Evolutionary conservation across 352 stramenopile species (phyloP).

Genomic region (Phytopythium montanum): DNA sequence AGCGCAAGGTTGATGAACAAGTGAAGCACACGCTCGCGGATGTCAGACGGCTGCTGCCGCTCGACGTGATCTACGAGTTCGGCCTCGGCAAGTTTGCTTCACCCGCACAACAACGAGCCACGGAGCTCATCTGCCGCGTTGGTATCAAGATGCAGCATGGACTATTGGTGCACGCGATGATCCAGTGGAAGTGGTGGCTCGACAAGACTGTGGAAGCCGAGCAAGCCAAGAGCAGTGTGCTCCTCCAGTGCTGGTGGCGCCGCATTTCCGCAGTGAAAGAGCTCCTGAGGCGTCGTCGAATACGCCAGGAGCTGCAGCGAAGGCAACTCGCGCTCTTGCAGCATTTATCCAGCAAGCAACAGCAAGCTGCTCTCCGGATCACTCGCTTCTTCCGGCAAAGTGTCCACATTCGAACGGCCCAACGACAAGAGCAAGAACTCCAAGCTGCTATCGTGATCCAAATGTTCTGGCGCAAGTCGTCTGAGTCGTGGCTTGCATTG

Average conservation of each 20-base stretch:
- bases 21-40: slow-evolving; percentile 42
- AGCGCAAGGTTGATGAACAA: slow-evolving; percentile 23
- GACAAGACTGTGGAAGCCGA: slow-evolving; percentile 13
- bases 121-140: slow-evolving; percentile 38
- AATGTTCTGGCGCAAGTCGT: slow-evolving; percentile 45
- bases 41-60: slow-evolving; percentile 52
- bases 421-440: slow-evolving; percentile 8
- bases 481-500: slow-evolving; percentile 43
- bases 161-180: slow-evolving; percentile 36
- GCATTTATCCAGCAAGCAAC: slow-evolving; percentile 38
- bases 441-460: slow-evolving; percentile 37
- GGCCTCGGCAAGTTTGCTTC: slow-evolving; percentile 60
- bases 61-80: slow-evolving; percentile 64
- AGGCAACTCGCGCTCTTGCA: slow-evolving; percentile 39
- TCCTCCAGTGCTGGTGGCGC: slow-evolving; percentile 63
- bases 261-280: slow-evolving; percentile 28
- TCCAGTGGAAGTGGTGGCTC: slow-evolving; percentile 37
- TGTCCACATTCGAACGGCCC: background rate
- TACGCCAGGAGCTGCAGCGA: slow-evolving; percentile 36
- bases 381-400: slow-evolving; percentile 36
- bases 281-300: slow-evolving; percentile 15
- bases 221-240: slow-evolving; percentile 7
- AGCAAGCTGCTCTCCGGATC: slow-evolving; percentile 42
- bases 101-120: slow-evolving; percentile 51
- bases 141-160: slow-evolving; percentile 36